Percentiles rank a stretch among this genome's conserved stretches.
Conservation (phyloP, 176 grass and related monocot species). For the Calamus simplicifolius region DNA sequence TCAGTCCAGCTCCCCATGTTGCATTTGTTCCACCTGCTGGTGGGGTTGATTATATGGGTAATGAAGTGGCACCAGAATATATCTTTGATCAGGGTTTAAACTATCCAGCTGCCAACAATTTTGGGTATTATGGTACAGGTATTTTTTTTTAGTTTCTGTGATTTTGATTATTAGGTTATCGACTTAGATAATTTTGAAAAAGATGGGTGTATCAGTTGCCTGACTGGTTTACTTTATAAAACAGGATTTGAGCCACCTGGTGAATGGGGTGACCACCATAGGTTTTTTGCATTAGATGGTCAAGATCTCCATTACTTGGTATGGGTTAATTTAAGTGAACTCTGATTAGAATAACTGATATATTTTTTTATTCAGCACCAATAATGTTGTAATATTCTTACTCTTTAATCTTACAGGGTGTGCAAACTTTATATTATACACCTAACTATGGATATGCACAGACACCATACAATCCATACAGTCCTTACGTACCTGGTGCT, state of each 20-base stretch:
- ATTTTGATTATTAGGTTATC: not conserved
- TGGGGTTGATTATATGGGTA: constrained; percentile 34
- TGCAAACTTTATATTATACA: constrained; percentile 47
- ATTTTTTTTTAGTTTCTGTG: not conserved
- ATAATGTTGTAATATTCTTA: too few species aligned
- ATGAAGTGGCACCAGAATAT: constrained; percentile 27
- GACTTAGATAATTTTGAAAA: not conserved
- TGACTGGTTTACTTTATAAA: not conserved
- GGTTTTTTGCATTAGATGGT: constrained; percentile 43
- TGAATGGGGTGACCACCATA: constrained; percentile 61
- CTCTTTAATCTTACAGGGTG: constrained; percentile 24
- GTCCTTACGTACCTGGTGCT: constrained; percentile 35
- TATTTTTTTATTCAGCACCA: too few species aligned
- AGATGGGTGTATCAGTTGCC: not conserved
- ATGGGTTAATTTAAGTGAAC: constrained; percentile 14
- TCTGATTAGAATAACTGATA: too few species aligned
- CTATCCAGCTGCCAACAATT: constrained; percentile 43
- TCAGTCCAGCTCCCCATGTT: constrained; percentile 24
- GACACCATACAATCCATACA: constrained; percentile 48
- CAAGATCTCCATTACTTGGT: constrained; percentile 72
- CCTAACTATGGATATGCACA: constrained; percentile 52
- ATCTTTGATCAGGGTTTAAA: constrained; percentile 45
- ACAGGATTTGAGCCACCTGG: constrained; percentile 46
- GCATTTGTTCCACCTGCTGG: constrained; percentile 23
- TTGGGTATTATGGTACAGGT: constrained; percentile 57